phyloP scores from a whole-genome alignment of 352 stramenopile species.

The Peronospora farinosa region DNA sequence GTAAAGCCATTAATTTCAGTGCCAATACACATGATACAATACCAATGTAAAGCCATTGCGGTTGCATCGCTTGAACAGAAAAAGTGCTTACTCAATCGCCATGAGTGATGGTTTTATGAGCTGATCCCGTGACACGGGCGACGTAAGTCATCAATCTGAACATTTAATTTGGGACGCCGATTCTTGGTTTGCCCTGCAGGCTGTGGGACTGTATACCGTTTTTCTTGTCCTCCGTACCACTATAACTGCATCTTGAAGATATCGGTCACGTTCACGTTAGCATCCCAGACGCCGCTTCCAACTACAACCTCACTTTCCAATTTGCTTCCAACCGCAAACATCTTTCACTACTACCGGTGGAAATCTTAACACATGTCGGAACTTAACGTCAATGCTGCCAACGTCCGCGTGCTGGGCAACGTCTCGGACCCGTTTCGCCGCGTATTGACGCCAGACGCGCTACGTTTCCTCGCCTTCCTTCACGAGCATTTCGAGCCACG shows the following conservation, averaged over 20 bases:
- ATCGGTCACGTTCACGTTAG: constrained; percentile 1
- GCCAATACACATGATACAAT: too few species aligned
- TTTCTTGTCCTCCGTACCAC: background rate
- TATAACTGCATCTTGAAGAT: constrained; percentile 19
- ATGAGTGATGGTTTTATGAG: background rate
- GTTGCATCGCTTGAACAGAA: background rate
- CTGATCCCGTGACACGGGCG: background rate
- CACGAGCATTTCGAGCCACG: constrained; percentile 82
- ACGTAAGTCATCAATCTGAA: background rate
- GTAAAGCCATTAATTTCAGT: too few species aligned
- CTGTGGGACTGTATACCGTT: too few species aligned
- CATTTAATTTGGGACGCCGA: background rate
- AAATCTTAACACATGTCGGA: constrained; percentile 35
- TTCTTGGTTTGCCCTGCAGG: background rate
- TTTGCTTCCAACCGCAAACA: constrained; percentile 18
- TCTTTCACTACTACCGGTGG: background rate
- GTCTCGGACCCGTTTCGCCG: constrained; percentile 70
- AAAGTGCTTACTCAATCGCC: background rate
- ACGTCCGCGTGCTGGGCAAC: constrained; percentile 82
- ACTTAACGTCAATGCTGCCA: constrained; percentile 39
- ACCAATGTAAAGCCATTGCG: too few species aligned
- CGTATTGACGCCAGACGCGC: constrained; percentile 86
- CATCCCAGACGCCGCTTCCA: constrained; percentile 5
- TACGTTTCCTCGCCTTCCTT: constrained; percentile 89
- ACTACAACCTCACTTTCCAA: constrained; percentile 17